phyloP scores from a whole-genome alignment of 768 basidiomycete species.

The Mycena metata region DNA sequence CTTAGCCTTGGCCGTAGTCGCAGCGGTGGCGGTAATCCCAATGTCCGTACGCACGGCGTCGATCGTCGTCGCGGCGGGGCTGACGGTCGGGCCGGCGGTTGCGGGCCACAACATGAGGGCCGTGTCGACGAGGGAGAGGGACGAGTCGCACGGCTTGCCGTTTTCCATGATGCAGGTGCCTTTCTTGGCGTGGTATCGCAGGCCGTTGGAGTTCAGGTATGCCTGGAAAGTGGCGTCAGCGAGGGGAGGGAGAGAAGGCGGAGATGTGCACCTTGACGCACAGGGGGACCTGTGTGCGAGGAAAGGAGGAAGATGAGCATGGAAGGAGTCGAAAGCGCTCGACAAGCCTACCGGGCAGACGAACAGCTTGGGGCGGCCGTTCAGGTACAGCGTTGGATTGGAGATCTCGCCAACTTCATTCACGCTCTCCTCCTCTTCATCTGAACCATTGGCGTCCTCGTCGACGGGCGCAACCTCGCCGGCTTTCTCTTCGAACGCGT shows the following conservation, averaged over 20 bases:
- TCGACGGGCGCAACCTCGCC: not conserved
- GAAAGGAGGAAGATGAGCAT: not conserved
- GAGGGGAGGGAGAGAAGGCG: not conserved
- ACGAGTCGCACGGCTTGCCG: slow-evolving; percentile 10
- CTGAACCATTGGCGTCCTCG: not conserved
- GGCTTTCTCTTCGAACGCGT: not conserved
- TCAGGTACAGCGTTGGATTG: not conserved
- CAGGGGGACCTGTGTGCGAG: not conserved
- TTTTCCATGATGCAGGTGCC: slow-evolving; percentile 69
- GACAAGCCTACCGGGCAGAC: slow-evolving; percentile 18
- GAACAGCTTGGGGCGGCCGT: not conserved
- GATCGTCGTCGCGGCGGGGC: slow-evolving; percentile 1
- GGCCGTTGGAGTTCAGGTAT: slow-evolving; percentile 76
- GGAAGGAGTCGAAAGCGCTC: too few species aligned
- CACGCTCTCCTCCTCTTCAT: not conserved
- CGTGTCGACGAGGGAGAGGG: not conserved
- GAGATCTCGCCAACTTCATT: too few species aligned
- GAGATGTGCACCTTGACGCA: slow-evolving; percentile 19
- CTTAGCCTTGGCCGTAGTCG: too few species aligned
- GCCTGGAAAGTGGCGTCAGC: slow-evolving; percentile 48
- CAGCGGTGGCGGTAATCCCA: too few species aligned
- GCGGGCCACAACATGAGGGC: not conserved
- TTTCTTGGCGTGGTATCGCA: slow-evolving; percentile 77
- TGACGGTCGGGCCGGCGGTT: not conserved
- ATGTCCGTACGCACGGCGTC: not conserved